Evolutionary conservation across 2,329 filamentous ascomycete species (phyloP).

Genomic region (Mycogone perniciosa): DNA sequence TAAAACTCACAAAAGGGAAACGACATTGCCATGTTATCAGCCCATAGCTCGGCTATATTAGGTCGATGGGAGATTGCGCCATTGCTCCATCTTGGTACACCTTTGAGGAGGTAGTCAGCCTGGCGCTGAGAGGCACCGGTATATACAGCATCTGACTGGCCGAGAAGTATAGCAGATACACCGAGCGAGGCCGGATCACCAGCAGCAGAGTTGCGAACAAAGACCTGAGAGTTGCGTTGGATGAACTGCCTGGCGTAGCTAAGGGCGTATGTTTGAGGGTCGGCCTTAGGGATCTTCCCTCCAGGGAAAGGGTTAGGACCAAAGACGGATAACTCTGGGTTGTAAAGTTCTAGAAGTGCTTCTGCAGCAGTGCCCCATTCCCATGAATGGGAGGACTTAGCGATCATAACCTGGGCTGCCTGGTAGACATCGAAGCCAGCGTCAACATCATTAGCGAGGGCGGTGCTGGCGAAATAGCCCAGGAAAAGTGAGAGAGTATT

Average conservation of each 20-base stretch:
- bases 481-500: too few relatives aligned
- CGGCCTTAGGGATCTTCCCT: conserved; percentile 10
- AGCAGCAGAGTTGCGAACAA: conserved; percentile 8
- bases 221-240: conserved; percentile 10
- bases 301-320: conserved; percentile 12
- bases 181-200: conserved; percentile 14
- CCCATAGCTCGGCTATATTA: conserved; percentile 14
- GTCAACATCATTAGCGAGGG: conserved; percentile 5
- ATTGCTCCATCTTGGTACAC: conserved; percentile 8
- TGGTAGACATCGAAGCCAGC: conserved; percentile 12
- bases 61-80: conserved; percentile 13
- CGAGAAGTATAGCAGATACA: conserved; percentile 13
- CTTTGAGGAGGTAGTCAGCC: conserved; percentile 8
- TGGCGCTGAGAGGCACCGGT: conserved; percentile 11
- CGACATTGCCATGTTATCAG: conserved; percentile 16
- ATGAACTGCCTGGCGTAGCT: conserved; percentile 12
- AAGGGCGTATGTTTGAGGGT: conserved; percentile 7
- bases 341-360: conserved; percentile 14
- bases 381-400: conserved; percentile 11
- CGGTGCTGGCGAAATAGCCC: too few relatives aligned
- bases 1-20: conserved; percentile 12
- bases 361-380: conserved; percentile 16
- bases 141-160: conserved; percentile 13
- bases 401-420: conserved; percentile 10
- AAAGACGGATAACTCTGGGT: conserved; percentile 14